These are phyloP conservation scores for Fusarium torulosum DNA, from an alignment of 2,329 filamentous ascomycete species.

Conservation along the genomic window DNA sequence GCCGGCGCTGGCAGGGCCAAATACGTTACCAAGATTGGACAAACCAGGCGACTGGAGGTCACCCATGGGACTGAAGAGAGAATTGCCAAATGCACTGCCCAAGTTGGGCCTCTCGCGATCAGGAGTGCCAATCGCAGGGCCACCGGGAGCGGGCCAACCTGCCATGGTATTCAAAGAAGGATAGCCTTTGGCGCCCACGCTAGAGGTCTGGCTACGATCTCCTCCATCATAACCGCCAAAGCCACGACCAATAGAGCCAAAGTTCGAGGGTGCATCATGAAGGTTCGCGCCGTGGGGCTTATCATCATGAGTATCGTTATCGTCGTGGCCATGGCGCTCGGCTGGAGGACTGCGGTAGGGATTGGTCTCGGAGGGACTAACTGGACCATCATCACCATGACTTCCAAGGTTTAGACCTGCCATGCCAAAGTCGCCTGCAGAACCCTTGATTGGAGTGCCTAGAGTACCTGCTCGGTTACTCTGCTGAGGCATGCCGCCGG, in stretches of 20 bases:
- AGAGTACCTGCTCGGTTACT: slow-evolving; percentile 57
- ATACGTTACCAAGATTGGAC: slow-evolving; percentile 75
- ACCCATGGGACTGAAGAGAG: slow-evolving; percentile 80
- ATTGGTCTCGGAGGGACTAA: slow-evolving; percentile 95
- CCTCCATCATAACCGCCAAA: slow-evolving; percentile 74
- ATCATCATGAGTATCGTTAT: slow-evolving; percentile 66
- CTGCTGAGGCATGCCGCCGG: slow-evolving; percentile 45
- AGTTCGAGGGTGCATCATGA: slow-evolving; percentile 60
- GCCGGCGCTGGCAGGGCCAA: slow-evolving; percentile 71
- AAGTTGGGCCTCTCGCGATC: slow-evolving; percentile 72
- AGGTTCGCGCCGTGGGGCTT: slow-evolving; percentile 58
- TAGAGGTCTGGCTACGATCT: slow-evolving; percentile 94
- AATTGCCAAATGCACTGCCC: slow-evolving; percentile 77
- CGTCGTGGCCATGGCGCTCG: slow-evolving; percentile 76
- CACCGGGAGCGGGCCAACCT: slow-evolving; percentile 71
- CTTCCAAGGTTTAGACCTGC: slow-evolving; percentile 69
- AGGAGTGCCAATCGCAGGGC: slow-evolving; percentile 72
- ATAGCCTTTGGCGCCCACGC: slow-evolving; percentile 83
- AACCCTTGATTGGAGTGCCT: slow-evolving; percentile 68
- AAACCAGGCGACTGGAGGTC: slow-evolving; percentile 83
- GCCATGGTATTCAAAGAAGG: slow-evolving; percentile 69
- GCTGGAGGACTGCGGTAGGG: slow-evolving; percentile 92
- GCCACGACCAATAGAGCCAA: slow-evolving; percentile 67
- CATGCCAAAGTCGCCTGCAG: slow-evolving; percentile 72
- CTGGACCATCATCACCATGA: slow-evolving; percentile 74